A percentile compares a stretch with the other conserved stretches of the same genome.
These are phyloP conservation scores for Metschnikowia vanudenii DNA, from an alignment of 805 yeast species.

Conservation along the genomic window DNA sequence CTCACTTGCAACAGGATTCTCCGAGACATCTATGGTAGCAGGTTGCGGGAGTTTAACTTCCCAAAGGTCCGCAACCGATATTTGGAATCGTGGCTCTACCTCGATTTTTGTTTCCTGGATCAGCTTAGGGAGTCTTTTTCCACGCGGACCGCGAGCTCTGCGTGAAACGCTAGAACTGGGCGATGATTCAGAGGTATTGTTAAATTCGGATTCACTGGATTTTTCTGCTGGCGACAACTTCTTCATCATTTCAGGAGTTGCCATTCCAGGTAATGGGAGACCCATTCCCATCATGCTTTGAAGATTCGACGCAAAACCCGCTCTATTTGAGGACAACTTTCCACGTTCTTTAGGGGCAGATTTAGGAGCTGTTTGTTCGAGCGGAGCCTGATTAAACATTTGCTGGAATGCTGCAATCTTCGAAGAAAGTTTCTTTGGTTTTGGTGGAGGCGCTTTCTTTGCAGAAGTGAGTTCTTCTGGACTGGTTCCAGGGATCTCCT, in stretches of 20 bases:
- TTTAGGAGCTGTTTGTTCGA: constrained; percentile 11
- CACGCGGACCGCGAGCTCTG: constrained; percentile 24
- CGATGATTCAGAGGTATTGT: constrained; percentile 7
- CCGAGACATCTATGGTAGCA: no score
- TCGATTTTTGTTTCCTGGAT: constrained; percentile 44
- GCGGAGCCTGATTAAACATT: constrained; percentile 48
- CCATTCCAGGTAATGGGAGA: constrained; percentile 54
- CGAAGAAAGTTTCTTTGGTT: constrained; percentile 76
- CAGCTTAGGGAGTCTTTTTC: constrained; percentile 64
- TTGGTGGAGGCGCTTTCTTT: constrained; percentile 52
- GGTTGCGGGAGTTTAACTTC: constrained; percentile 17
- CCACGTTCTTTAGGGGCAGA: constrained; percentile 10
- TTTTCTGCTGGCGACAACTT: constrained; percentile 14
- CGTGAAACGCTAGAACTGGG: background rate
- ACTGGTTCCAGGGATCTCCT: no score
- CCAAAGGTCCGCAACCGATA: constrained; percentile 41
- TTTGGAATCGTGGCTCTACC: constrained; percentile 32
- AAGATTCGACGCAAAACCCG: constrained; percentile 56
- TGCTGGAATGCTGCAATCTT: constrained; percentile 81
- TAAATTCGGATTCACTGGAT: constrained; percentile 1
- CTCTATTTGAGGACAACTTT: constrained; percentile 35
- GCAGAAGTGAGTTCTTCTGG: background rate
- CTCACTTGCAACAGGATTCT: background rate
- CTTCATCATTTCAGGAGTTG: constrained; percentile 35
- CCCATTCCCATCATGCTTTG: constrained; percentile 57